These are phyloP conservation scores for Scheffersomyces titani DNA, from an alignment of 1,139 yeast genomes.

Conservation along the genomic window DNA sequence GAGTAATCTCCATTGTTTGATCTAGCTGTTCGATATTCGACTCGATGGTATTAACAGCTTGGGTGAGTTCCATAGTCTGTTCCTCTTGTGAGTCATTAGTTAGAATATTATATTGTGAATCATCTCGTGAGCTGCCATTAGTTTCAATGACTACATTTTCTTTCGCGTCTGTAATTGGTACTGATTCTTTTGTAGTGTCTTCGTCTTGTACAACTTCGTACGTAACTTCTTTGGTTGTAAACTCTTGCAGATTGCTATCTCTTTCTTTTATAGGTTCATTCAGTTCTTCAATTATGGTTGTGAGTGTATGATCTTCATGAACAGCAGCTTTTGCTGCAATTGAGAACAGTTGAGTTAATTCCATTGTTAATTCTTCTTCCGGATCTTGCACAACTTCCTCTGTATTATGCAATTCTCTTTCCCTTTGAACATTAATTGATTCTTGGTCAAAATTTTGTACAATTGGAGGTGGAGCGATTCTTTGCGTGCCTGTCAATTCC, in stretches of 20 bases:
- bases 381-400: background rate
- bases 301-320: background rate
- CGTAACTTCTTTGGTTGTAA: background rate
- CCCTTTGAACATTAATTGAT: constrained; percentile 1
- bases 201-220: constrained; percentile 3
- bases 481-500: constrained; percentile 21
- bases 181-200: background rate
- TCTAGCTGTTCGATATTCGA: background rate
- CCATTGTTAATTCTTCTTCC: constrained; percentile 14
- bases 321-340: background rate
- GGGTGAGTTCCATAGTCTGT: constrained; percentile 10
- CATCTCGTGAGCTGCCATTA: background rate
- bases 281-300: constrained; percentile 1
- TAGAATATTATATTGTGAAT: background rate
- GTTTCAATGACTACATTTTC: background rate
- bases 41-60: constrained; percentile 1
- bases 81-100: background rate
- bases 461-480: constrained; percentile 1
- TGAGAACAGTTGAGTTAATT: constrained; percentile 7
- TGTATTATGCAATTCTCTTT: constrained; percentile 1
- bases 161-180: background rate
- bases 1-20: constrained; percentile 13
- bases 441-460: background rate
- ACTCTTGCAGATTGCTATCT: background rate
- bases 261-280: constrained; percentile 6